A percentile compares a stretch with the other conserved stretches of the same genome.
These are phyloP conservation scores for Aphanomyces invadans DNA, from an alignment of 352 stramenopile species.

Conservation along the genomic window DNA sequence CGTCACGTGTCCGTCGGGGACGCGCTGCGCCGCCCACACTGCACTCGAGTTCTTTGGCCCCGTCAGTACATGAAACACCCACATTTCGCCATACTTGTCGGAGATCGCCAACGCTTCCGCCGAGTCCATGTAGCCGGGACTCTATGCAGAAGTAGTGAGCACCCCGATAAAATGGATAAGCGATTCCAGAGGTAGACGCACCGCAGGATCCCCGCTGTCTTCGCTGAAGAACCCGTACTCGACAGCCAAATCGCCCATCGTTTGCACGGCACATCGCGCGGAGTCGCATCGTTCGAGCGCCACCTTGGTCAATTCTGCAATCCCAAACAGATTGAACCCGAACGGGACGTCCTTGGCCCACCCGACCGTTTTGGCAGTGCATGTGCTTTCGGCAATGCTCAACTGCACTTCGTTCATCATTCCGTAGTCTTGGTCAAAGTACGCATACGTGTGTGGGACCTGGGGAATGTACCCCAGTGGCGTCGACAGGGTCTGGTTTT, in stretches of 20 bases:
- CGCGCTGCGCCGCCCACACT: slow-evolving; percentile 90
- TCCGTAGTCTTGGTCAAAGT: slow-evolving; percentile 91
- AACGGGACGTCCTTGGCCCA: slow-evolving; percentile 49
- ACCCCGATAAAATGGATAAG: too few relatives aligned
- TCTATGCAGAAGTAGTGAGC: background rate
- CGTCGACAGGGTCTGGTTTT: slow-evolving; percentile 32
- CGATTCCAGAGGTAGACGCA: too few relatives aligned
- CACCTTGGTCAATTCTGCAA: slow-evolving; percentile 85
- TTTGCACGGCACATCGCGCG: slow-evolving; percentile 69
- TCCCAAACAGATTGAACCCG: slow-evolving; percentile 85
- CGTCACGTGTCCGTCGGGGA: slow-evolving; percentile 84
- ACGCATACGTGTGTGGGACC: slow-evolving; percentile 86
- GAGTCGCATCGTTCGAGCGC: slow-evolving; percentile 84
- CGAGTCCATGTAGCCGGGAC: slow-evolving; percentile 57
- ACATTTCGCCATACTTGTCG: slow-evolving; percentile 85
- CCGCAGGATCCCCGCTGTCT: slow-evolving; percentile 56
- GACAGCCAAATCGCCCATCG: slow-evolving; percentile 89
- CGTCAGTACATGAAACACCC: slow-evolving; percentile 93
- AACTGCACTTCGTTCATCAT: slow-evolving; percentile 94
- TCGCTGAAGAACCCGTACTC: slow-evolving; percentile 92
- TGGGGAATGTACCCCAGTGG: slow-evolving; percentile 86
- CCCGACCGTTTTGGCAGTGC: slow-evolving; percentile 69
- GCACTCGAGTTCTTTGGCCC: slow-evolving; percentile 77
- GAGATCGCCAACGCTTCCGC: slow-evolving; percentile 82
- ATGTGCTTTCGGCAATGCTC: slow-evolving; percentile 93